Percentiles rank a stretch among this genome's conserved stretches.
Conservation (phyloP, 2,329 filamentous ascomycete species). For the Pyricularia sp. region DNA sequence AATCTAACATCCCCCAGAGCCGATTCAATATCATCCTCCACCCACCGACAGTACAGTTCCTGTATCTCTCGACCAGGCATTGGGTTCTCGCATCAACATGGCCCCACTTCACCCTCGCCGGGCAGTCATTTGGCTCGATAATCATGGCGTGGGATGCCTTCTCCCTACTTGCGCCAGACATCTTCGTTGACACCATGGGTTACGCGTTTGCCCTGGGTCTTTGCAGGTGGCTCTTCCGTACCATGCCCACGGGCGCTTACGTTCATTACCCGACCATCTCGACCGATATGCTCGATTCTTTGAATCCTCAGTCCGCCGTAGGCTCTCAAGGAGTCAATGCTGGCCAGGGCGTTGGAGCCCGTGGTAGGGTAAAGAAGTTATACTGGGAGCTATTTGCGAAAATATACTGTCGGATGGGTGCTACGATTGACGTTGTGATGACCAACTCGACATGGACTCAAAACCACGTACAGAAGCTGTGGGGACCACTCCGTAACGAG, state of each 20-base stretch:
- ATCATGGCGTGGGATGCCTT: conserved; percentile 87
- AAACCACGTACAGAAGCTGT: conserved; percentile 65
- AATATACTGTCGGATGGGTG: conserved; percentile 71
- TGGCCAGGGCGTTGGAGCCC: conserved; percentile 60
- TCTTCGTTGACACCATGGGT: conserved; percentile 97
- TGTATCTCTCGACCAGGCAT: conserved; percentile 79
- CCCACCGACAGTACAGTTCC: conserved; percentile 68
- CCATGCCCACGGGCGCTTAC: conserved; percentile 77
- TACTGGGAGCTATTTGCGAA: conserved; percentile 84
- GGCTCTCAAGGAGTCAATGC: conserved; percentile 67
- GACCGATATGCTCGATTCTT: conserved; percentile 85
- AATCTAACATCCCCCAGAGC: conserved; percentile 30
- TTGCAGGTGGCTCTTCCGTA: conserved; percentile 67
- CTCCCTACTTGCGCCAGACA: conserved; percentile 77
- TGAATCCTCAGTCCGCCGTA: conserved; percentile 47
- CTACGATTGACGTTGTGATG: conserved; percentile 85
- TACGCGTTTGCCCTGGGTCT: conserved; percentile 85
- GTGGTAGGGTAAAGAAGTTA: conserved; percentile 56
- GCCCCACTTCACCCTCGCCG: conserved; percentile 82
- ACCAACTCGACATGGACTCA: conserved; percentile 96
- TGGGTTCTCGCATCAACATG: conserved; percentile 80
- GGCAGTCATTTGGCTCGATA: conserved; percentile 85
- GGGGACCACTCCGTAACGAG: conserved; percentile 47
- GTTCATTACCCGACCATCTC: conserved; percentile 98
- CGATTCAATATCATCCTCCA: conserved; percentile 90